Conservation (phyloP, 2,329 filamentous ascomycete genomes). For the Fusarium nurragi region DNA sequence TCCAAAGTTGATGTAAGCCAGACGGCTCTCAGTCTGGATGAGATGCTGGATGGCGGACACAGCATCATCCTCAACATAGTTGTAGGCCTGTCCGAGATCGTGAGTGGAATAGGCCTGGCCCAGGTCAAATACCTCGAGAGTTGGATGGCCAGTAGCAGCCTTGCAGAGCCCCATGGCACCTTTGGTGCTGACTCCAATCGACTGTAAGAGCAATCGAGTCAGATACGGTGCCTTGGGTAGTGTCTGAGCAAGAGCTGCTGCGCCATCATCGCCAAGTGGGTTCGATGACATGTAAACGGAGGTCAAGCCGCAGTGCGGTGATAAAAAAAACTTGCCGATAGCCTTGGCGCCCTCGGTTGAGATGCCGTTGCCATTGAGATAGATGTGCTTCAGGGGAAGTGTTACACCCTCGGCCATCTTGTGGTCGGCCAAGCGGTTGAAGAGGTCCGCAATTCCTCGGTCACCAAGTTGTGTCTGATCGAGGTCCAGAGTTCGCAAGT, state of each 20-base stretch:
- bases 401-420: constrained; percentile 41
- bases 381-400: constrained; percentile 50
- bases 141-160: constrained; percentile 48
- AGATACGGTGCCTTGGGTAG: constrained; percentile 48
- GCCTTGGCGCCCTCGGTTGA: constrained; percentile 45
- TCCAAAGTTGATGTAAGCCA: constrained; percentile 56
- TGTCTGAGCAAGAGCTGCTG: constrained; percentile 45
- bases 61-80: constrained; percentile 55
- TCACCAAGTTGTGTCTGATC: constrained; percentile 63
- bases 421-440: constrained; percentile 50
- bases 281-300: constrained; percentile 53
- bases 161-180: constrained; percentile 52
- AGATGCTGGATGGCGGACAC: constrained; percentile 49
- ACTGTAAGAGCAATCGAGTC: constrained; percentile 54
- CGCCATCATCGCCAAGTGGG: constrained; percentile 50
- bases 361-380: constrained; percentile 52
- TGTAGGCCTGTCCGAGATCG: constrained; percentile 58
- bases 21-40: constrained; percentile 44
- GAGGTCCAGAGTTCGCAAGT: constrained; percentile 61
- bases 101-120: constrained; percentile 59
- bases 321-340: constrained; percentile 48
- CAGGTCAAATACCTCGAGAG: constrained; percentile 53
- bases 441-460: constrained; percentile 56
- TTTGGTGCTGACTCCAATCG: constrained; percentile 54
- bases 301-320: constrained; percentile 47